phyloP scores from a whole-genome alignment of 371 early-diverging fungal genomes.

The Saksenaea vasiformis region DNA sequence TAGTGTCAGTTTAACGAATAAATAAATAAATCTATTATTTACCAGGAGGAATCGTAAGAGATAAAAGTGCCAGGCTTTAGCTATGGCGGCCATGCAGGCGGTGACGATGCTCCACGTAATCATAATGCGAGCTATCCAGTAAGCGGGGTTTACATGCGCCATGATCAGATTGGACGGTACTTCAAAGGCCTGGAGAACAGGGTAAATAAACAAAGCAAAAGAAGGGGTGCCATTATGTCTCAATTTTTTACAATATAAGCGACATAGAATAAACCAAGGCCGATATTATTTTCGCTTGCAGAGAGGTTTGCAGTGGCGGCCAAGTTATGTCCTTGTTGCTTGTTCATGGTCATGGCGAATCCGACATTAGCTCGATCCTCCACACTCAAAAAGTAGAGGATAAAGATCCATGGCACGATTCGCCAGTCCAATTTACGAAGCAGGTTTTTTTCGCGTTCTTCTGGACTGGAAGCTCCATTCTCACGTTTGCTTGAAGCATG shows the following conservation, averaged over 20 bases:
- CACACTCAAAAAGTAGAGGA: conserved; percentile 48
- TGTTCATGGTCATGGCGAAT: conserved; percentile 55
- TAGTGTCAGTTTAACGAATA: too few species aligned
- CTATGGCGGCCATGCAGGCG: conserved; percentile 50
- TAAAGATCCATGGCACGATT: conserved; percentile 53
- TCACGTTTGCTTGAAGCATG: not conserved
- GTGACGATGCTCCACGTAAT: conserved; percentile 55
- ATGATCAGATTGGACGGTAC: conserved; percentile 53
- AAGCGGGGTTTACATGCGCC: conserved; percentile 48
- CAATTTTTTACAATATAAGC: conserved; percentile 46
- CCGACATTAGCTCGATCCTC: conserved; percentile 56
- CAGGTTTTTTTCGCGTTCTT: conserved; percentile 25
- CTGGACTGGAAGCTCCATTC: too few species aligned
- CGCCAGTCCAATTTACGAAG: conserved; percentile 50
- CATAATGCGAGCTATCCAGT: conserved; percentile 56
- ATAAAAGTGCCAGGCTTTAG: conserved; percentile 51
- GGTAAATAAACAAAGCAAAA: not conserved
- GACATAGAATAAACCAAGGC: conserved; percentile 50
- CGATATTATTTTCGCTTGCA: conserved; percentile 45
- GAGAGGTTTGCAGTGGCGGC: conserved; percentile 37
- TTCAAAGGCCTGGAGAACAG: conserved; percentile 38
- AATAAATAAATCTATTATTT: too few species aligned
- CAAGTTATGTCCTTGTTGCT: conserved; percentile 39
- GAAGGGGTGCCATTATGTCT: not conserved
- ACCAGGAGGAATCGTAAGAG: conserved; percentile 47